A percentile compares a stretch with the other conserved stretches of the same genome.
These are phyloP conservation scores for Salpingoeca rosetta DNA, from an alignment of 78 protist species.

Conservation along the genomic window DNA sequence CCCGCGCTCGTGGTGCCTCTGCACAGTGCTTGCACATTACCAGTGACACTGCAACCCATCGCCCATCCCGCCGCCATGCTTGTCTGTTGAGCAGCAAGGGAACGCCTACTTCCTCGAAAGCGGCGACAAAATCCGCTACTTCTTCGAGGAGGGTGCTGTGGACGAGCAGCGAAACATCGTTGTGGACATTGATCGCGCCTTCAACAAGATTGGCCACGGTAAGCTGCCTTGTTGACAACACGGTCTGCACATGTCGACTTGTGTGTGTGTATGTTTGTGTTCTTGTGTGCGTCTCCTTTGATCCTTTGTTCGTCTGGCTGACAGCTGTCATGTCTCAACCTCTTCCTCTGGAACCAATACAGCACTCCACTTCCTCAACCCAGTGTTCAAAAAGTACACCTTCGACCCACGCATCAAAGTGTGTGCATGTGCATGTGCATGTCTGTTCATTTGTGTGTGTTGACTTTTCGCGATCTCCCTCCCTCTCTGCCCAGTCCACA, in stretches of 20 bases:
- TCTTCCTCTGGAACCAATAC: no score
- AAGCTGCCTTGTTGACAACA: no score
- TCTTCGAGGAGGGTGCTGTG: conserved; percentile 46
- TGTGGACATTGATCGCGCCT: conserved; percentile 8
- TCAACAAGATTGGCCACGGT: conserved; percentile 54
- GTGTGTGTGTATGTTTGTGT: no score
- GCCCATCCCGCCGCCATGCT: no score
- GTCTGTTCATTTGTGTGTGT: no score
- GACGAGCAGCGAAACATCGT: conserved; percentile 23
- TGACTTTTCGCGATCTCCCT: no score
- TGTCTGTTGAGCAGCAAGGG: no score
- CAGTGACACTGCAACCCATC: no score
- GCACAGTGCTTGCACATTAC: no score
- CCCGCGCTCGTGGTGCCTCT: no score
- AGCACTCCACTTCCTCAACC: conserved; percentile 47
- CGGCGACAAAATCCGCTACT: conserved; percentile 44
- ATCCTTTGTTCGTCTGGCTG: not conserved
- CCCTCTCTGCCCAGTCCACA: no score
- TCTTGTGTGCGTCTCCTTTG: not conserved
- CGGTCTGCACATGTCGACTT: not conserved
- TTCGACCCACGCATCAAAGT: not conserved
- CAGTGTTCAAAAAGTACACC: conserved; percentile 30
- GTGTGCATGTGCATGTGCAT: no score
- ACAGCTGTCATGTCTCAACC: not conserved
- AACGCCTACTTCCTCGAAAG: not conserved